phyloP scores from a whole-genome alignment of 352 stramenopile genomes.

The Globisporangium uncinulatum region DNA sequence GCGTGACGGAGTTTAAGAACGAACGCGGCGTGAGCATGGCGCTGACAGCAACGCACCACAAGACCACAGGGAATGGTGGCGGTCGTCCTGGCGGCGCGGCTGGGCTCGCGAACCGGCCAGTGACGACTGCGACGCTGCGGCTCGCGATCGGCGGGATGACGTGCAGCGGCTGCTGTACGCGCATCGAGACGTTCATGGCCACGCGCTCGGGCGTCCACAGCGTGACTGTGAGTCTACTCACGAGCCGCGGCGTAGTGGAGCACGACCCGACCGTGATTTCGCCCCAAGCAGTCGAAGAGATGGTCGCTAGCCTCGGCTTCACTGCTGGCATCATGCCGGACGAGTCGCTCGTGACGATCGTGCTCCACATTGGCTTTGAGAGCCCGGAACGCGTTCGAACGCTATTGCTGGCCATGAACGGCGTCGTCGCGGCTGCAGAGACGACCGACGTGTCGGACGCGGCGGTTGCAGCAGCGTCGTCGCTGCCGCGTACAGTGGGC shows the following conservation, averaged over 20 bases:
- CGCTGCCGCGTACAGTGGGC: constrained; percentile 7
- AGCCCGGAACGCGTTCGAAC: constrained; percentile 16
- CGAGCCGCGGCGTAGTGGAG: constrained; percentile 42
- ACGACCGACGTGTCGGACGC: constrained; percentile 14
- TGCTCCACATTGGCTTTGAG: constrained; percentile 40
- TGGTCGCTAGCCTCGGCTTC: constrained; percentile 68
- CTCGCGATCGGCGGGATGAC: constrained; percentile 81
- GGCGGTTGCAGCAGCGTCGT: background rate
- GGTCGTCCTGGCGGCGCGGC: background rate
- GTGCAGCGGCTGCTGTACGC: constrained; percentile 82
- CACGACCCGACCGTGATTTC: constrained; percentile 42
- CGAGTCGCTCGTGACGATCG: constrained; percentile 44
- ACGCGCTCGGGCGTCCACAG: constrained; percentile 44
- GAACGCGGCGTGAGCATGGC: constrained; percentile 17
- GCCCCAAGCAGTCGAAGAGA: constrained; percentile 51
- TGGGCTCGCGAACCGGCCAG: background rate
- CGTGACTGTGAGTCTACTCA: constrained; percentile 66
- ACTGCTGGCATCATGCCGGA: constrained; percentile 42
- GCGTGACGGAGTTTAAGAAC: constrained; percentile 33
- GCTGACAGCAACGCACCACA: background rate
- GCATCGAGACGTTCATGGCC: constrained; percentile 69
- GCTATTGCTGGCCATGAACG: constrained; percentile 24
- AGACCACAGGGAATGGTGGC: background rate
- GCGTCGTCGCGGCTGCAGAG: constrained; percentile 23
- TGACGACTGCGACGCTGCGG: constrained; percentile 22